Evolutionary conservation across 371 early-diverging fungal species (phyloP).

Genomic region (Mortierella polycephala): DNA sequence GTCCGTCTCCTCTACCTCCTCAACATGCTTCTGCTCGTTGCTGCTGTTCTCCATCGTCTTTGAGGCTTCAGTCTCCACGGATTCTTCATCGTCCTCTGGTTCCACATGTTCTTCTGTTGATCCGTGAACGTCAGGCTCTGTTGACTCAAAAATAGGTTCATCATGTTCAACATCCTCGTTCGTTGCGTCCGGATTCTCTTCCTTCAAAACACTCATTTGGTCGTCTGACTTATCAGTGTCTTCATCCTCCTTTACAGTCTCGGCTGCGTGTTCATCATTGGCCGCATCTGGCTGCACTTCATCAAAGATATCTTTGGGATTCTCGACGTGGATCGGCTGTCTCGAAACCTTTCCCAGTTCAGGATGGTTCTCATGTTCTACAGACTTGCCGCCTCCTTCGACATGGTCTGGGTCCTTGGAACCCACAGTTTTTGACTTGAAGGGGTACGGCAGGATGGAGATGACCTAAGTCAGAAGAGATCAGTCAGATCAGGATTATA

Average conservation of each 20-base stretch:
- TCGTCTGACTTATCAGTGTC: constrained; percentile 5
- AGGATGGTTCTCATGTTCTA: not conserved
- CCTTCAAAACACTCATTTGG: not conserved
- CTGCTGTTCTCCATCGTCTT: too few species aligned
- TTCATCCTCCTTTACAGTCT: constrained; percentile 3
- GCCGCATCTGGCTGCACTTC: not conserved
- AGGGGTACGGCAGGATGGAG: constrained; percentile 41
- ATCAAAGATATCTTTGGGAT: not conserved
- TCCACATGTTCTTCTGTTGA: too few species aligned
- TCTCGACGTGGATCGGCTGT: constrained; percentile 29
- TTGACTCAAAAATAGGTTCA: too few species aligned
- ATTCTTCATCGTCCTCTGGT: too few species aligned
- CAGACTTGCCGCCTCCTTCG: not conserved
- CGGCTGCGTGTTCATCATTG: not conserved
- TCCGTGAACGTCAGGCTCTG: too few species aligned
- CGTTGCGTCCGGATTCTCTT: not conserved
- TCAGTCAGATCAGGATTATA: not conserved
- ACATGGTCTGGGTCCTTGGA: not conserved
- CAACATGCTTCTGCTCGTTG: not conserved
- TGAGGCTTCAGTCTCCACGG: too few species aligned
- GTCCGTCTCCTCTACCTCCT: constrained; percentile 10
- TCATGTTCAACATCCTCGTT: too few species aligned
- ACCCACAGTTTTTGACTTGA: constrained; percentile 20
- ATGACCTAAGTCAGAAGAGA: constrained; percentile 12
- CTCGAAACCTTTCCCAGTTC: constrained; percentile 14